phyloP scores from a whole-genome alignment of 1,139 yeast genomes.

The Pichia sp. region DNA sequence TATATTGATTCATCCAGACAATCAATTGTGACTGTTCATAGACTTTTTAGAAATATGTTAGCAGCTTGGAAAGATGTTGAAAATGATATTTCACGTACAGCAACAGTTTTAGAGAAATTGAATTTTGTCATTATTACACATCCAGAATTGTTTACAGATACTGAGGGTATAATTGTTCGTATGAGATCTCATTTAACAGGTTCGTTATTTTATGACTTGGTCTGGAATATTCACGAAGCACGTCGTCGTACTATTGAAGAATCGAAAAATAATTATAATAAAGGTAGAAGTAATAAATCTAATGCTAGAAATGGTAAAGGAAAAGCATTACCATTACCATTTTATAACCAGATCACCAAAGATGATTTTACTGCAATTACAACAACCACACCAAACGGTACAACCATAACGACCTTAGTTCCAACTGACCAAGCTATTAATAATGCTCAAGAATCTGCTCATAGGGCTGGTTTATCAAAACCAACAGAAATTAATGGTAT shows the following conservation, averaged over 20 bases:
- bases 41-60: constrained; percentile 77
- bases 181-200: constrained; percentile 94
- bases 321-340: constrained; percentile 72
- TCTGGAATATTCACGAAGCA: constrained; percentile 95
- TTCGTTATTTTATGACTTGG: constrained; percentile 83
- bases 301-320: constrained; percentile 14
- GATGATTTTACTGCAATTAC: constrained; percentile 84
- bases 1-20: constrained; percentile 87
- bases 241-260: constrained; percentile 58
- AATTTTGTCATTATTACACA: constrained; percentile 83
- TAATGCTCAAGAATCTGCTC: constrained; percentile 47
- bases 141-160: constrained; percentile 70
- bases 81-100: constrained; percentile 87
- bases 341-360: constrained; percentile 85
- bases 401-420: constrained; percentile 81
- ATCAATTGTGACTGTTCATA: constrained; percentile 87
- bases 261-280: constrained; percentile 12
- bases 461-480: constrained; percentile 44
- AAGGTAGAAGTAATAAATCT: constrained; percentile 11
- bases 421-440: constrained; percentile 76
- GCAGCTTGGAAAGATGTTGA: constrained; percentile 90
- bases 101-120: constrained; percentile 84
- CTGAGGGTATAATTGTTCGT: constrained; percentile 69
- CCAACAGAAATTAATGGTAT: constrained; percentile 74
- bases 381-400: constrained; percentile 87